These are phyloP conservation scores for Petunia axillaris DNA, from an alignment of 257 asterid genomes.

Conservation along the genomic window DNA sequence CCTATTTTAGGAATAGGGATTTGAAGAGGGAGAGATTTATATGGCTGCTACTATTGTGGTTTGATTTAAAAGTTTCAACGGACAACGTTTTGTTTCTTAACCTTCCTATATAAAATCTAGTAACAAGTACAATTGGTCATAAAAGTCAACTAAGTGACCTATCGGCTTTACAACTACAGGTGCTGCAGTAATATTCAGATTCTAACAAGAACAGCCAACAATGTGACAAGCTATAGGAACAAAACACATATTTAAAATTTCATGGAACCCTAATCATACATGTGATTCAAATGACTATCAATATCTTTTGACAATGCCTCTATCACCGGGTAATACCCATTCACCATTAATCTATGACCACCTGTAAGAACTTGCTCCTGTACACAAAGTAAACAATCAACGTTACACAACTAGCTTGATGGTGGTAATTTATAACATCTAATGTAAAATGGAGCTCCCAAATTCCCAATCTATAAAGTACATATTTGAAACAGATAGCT, in stretches of 20 bases:
- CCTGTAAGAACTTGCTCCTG: constrained; percentile 97
- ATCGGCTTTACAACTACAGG: not conserved
- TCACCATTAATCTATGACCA: constrained; percentile 99
- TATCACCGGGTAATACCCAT: constrained; percentile 86
- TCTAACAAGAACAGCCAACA: not conserved
- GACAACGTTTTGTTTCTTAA: not conserved
- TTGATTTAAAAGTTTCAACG: not conserved
- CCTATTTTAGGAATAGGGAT: not conserved
- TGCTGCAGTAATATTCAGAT: not conserved
- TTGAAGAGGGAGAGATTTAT: not conserved
- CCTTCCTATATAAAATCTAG: not conserved
- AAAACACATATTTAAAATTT: not conserved
- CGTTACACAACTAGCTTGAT: not conserved
- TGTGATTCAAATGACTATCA: constrained; percentile 83
- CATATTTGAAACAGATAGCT: not conserved
- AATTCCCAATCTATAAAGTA: not conserved
- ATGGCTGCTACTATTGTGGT: not conserved
- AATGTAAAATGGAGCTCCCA: not conserved
- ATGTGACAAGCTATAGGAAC: not conserved
- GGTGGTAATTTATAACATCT: not conserved
- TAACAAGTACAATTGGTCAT: not conserved
- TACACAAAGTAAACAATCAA: constrained; percentile 24
- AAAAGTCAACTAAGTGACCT: not conserved
- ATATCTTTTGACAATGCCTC: constrained; percentile 73
- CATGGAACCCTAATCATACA: constrained; percentile 48